Conservation (phyloP, 768 basidiomycete genomes). For the Macrocybe gigantea region DNA sequence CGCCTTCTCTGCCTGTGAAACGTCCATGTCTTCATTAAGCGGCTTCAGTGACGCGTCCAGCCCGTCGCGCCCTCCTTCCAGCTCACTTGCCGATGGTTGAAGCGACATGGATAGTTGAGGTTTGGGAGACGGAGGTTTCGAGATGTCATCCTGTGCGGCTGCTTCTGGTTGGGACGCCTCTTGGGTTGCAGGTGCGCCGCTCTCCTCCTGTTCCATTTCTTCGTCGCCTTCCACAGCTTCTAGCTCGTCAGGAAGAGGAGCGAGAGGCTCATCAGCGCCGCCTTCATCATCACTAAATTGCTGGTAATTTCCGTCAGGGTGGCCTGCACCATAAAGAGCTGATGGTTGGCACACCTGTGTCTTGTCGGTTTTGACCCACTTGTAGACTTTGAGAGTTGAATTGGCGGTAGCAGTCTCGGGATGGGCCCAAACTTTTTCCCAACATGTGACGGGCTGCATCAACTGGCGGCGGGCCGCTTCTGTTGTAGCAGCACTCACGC, state of each 20-base stretch:
- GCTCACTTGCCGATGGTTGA: conserved; percentile 33
- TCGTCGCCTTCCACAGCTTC: conserved; percentile 74
- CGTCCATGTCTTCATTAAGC: conserved; percentile 40
- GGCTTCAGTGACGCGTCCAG: conserved; percentile 55
- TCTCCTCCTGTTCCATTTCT: conserved; percentile 64
- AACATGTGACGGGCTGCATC: conserved; percentile 87
- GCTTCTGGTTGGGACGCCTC: conserved; percentile 25
- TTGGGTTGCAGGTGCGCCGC: conserved; percentile 36
- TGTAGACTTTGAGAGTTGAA: conserved; percentile 60
- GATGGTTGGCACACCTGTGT: conserved; percentile 45
- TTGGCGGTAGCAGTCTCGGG: conserved; percentile 51
- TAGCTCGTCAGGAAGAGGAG: conserved; percentile 71
- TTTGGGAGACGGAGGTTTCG: conserved; percentile 63
- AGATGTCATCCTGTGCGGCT: conserved; percentile 37
- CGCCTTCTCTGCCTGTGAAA: conserved; percentile 28
- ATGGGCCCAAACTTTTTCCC: conserved; percentile 73
- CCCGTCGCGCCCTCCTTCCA: conserved; percentile 31
- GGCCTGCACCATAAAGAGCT: not conserved
- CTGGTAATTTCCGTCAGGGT: conserved; percentile 26
- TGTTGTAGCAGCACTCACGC: conserved; percentile 69
- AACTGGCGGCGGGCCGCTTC: conserved; percentile 78
- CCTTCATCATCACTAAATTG: conserved; percentile 88
- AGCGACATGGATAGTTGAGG: conserved; percentile 56
- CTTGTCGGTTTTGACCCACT: conserved; percentile 80
- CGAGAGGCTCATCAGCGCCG: conserved; percentile 73